Conservation (phyloP, 768 basidiomycete genomes). For the Solioccasus polychromus region DNA sequence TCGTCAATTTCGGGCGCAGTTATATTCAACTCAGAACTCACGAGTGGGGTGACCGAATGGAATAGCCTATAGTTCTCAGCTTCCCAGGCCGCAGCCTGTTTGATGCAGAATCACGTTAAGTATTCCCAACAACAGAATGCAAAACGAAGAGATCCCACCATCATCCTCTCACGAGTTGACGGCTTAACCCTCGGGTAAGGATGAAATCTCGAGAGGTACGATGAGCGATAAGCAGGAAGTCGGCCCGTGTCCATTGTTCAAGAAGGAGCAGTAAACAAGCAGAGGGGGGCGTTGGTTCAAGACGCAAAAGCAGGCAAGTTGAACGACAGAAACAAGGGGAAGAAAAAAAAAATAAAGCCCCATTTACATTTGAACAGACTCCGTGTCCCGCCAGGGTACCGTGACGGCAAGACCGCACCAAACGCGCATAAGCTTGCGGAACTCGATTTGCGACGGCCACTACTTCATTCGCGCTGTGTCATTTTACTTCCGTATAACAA, state of each 20-base stretch:
- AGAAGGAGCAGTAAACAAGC: neutral
- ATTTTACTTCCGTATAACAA: constrained; percentile 17
- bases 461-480: constrained; percentile 3
- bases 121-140: constrained; percentile 4
- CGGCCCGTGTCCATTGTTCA: constrained; percentile 21
- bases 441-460: constrained; percentile 16
- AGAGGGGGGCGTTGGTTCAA: neutral
- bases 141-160: constrained; percentile 15
- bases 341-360: constrained; percentile 2
- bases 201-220: constrained; percentile 27
- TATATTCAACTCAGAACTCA: constrained; percentile 1
- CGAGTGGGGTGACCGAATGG: no score
- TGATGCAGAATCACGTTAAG: constrained; percentile 2
- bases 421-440: constrained; percentile 20
- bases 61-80: neutral
- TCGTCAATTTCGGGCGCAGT: neutral
- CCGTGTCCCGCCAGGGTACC: constrained; percentile 21
- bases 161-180: constrained; percentile 24
- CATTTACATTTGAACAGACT: constrained; percentile 18
- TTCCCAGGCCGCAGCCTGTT: constrained; percentile 11
- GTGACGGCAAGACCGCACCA: constrained; percentile 28
- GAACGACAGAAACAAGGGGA: neutral
- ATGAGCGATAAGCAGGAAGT: constrained; percentile 28
- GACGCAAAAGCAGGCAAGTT: neutral
- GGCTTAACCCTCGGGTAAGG: constrained; percentile 27